Base-by-base conservation (phyloP, 2,329 filamentous ascomycete species). In the Venturia pyrina region DNA sequence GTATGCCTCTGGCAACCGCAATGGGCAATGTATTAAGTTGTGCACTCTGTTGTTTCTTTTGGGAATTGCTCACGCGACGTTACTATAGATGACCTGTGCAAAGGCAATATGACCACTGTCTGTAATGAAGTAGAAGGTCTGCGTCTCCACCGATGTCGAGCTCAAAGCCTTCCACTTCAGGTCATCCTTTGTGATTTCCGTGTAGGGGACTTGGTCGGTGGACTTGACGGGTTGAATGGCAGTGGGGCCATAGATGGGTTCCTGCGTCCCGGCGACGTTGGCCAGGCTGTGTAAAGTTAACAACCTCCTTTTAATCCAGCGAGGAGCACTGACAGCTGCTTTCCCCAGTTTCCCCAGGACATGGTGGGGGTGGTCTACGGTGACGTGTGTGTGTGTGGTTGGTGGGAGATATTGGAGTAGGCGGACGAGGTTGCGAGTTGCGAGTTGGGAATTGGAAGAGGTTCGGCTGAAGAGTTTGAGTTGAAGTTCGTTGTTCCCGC, bases 51-150 rank as follows among this genome's bases (percentile, higher is more conserved):
- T 65, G 17, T 24, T 3, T 65, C 62, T 46, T n/a, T 24, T 10
- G 53, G 63, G 63, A 34, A 28, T n/a, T 48, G 53, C 50, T 34
- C 24, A 65, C 37, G 63, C 37, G 46, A 99, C 90, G 79, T 96
- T 97, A 82, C 90, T 98, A 83, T 98, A 96, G 76, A 99, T 96
- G 78, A 98, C 84, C 82, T 99, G 95, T 68, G 86, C 86, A 77
- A 96, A 85, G 64, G 84, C 90, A 69, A 93, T 77, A 69, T 88
- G 83, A 63, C 95, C 95, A 67, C 81, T 86, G 68, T 96, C 90
- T 66, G 89, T 82, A 78, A 88, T 88, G 73, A 97, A 79, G 80
- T 99, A 99, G 80, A 97, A 99, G 69, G 85, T 92, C 81, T 97
- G 89, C 40, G 91, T 97, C 83, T 99, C 95, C 71, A 98, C 95